These are phyloP conservation scores for Salinomyces thailandicus DNA, from an alignment of 2,329 filamentous ascomycete genomes.

Conservation along the genomic window DNA sequence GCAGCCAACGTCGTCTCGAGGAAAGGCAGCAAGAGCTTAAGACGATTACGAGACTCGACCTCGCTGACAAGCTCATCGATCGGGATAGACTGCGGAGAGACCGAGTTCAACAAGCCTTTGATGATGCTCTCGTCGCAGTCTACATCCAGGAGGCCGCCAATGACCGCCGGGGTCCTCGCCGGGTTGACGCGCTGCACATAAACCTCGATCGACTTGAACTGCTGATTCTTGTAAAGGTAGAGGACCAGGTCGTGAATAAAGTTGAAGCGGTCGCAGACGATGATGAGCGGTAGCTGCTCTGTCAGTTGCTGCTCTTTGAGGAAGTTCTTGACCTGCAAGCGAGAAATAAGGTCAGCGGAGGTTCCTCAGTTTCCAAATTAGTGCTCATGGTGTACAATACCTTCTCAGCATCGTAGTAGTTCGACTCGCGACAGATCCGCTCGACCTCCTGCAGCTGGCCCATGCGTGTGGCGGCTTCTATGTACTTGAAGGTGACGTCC, in stretches of 20 bases:
- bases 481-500: constrained; percentile 98
- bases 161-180: constrained; percentile 75
- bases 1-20: constrained; percentile 80
- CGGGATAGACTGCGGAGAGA: constrained; percentile 74
- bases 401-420: constrained; percentile 81
- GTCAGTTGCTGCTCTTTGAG: constrained; percentile 87
- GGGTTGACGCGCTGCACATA: constrained; percentile 98
- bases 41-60: constrained; percentile 88
- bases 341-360: too few relatives aligned
- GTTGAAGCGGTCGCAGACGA: constrained; percentile 98
- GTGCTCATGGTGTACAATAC: too few relatives aligned
- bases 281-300: constrained; percentile 92
- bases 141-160: constrained; percentile 88
- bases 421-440: constrained; percentile 76
- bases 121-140: constrained; percentile 96
- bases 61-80: constrained; percentile 90
- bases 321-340: constrained; percentile 84
- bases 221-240: constrained; percentile 96
- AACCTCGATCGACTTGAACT: constrained; percentile 96
- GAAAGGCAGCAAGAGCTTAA: constrained; percentile 94
- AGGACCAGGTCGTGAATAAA: constrained; percentile 95
- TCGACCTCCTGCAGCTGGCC: constrained; percentile 92
- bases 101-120: constrained; percentile 76
- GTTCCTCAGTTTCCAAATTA: too few relatives aligned
- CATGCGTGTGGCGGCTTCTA: constrained; percentile 91